Base-by-base conservation (phyloP, 2,329 filamentous ascomycete species). In the Ascochyta rabiei region DNA sequence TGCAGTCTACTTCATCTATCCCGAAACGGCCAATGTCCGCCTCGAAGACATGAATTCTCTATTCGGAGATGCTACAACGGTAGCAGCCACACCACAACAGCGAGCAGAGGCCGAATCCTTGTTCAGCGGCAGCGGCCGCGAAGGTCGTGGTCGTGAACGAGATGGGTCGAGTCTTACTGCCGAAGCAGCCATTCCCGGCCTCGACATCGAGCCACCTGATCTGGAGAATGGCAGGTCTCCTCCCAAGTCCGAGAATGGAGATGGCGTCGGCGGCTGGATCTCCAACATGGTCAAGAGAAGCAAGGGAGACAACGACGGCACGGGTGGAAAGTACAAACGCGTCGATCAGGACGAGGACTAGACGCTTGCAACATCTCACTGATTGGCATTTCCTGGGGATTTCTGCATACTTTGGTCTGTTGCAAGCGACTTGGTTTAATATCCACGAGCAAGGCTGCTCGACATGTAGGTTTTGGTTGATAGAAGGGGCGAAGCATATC, bases 21-120 rank as follows among this genome's bases (percentile, higher is more conserved):
- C 95, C 26, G 95, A 99, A 77, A 99, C 95, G 0, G 95, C 93
- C 64, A 96, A 96, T 67, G 88, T 99, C 53, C 89, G 93, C 53
- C 83, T 99, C 45, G 95, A 99, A 77, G 95, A 99, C 65, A 99
- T 99, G 95, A 91, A 96, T 73, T 84, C 86, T 2, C 79, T 99
- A 15, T 99, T 99, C 70, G 95, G 95, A 61, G 95, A 99, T 75
- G 90, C 93, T 31, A 95, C 90, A 23, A 93, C 91, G 2, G 85
- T 88, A 10, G 88, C 90, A 77, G 85, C 86, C 5, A 96, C 93
- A 0, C 93, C 93, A 1, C 86, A 87, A 39, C 82, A 91, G 1
- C 83, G 87, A 54, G 88, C 87, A 12, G 92, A 97, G 76, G 87
- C 88, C 8, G 91, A 90, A n/a, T 91, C 91, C 2, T 81, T 96